These are phyloP conservation scores for Talaromyces sp. DNA, from an alignment of 2,329 filamentous ascomycete genomes.

Conservation along the genomic window DNA sequence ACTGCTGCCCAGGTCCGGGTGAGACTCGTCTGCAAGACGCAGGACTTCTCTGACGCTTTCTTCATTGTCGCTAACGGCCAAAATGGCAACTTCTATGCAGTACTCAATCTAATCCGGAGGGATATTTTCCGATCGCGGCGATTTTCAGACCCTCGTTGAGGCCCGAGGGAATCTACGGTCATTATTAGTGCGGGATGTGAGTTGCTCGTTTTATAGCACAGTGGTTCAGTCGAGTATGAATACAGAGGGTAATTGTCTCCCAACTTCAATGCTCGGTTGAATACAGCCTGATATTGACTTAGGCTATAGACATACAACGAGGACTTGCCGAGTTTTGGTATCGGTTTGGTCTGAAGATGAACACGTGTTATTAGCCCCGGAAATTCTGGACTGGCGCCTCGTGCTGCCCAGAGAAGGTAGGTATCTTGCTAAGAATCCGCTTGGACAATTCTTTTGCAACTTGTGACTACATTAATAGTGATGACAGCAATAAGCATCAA, in stretches of 20 bases:
- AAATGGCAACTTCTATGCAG: slow-evolving; percentile 27
- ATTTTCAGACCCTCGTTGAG: slow-evolving; percentile 19
- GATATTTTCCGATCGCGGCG: slow-evolving; percentile 15
- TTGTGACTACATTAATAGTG: slow-evolving; percentile 48
- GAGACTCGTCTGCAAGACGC: slow-evolving; percentile 34
- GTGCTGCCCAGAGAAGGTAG: slow-evolving; percentile 48
- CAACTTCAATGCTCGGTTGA: slow-evolving; percentile 43
- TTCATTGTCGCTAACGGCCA: slow-evolving; percentile 17
- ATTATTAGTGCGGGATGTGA: not conserved
- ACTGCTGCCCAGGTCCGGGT: slow-evolving; percentile 34
- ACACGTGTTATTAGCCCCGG: slow-evolving; percentile 52
- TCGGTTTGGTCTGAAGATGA: slow-evolving; percentile 34
- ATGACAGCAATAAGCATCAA: slow-evolving; percentile 25
- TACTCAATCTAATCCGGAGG: slow-evolving; percentile 8
- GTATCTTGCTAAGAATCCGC: slow-evolving; percentile 31
- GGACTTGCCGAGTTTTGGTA: slow-evolving; percentile 22
- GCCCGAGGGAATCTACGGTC: slow-evolving; percentile 29
- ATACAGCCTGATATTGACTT: slow-evolving; percentile 41
- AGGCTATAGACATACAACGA: slow-evolving; percentile 44
- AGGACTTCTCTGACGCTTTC: slow-evolving; percentile 31
- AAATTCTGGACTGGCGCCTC: slow-evolving; percentile 46
- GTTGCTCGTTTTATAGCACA: not conserved
- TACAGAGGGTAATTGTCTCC: not conserved
- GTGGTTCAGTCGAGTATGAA: not conserved
- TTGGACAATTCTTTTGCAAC: slow-evolving; percentile 30